Percentiles rank a stretch among this genome's conserved stretches.
Evolutionary conservation across 257 asterid genomes (phyloP).

Genomic region (Primulina eburnea): DNA sequence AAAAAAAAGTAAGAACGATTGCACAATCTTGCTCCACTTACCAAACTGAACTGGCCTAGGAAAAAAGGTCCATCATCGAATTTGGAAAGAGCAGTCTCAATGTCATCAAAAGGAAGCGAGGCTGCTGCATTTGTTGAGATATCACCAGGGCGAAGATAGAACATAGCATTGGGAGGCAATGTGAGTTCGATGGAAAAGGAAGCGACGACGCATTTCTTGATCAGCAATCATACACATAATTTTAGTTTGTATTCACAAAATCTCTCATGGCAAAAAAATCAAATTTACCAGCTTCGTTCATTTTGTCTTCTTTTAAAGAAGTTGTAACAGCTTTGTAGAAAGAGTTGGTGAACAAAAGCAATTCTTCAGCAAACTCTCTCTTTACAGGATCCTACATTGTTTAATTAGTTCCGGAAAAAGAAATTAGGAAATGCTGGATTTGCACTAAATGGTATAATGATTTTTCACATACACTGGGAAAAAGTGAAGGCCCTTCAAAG

Average conservation of each 20-base stretch:
- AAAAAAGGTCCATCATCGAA: constrained; percentile 70
- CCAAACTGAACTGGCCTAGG: constrained; percentile 82
- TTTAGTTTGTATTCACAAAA: no score
- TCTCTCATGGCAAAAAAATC: not conserved
- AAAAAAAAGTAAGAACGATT: not conserved
- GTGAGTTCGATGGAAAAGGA: no score
- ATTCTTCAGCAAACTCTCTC: constrained; percentile 58
- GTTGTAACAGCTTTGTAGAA: constrained; percentile 46
- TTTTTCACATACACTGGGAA: constrained; percentile 55
- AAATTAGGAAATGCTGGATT: constrained; percentile 6
- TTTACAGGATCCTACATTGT: constrained; percentile 52
- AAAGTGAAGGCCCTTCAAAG: constrained; percentile 85
- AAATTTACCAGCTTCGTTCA: constrained; percentile 47
- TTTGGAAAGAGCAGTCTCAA: constrained; percentile 70
- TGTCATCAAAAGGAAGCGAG: constrained; percentile 50
- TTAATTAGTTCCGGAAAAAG: constrained; percentile 13
- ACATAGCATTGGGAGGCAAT: no score
- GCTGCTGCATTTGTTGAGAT: constrained; percentile 26
- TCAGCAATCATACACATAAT: no score
- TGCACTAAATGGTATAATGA: not conserved
- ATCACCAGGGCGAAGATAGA: not conserved
- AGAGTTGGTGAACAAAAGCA: constrained; percentile 46
- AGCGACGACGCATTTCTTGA: no score
- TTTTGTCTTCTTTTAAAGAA: constrained; percentile 52
- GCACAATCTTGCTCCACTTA: constrained; percentile 27